These are phyloP conservation scores for Batkoa obscura DNA, from an alignment of 371 early-diverging fungal species.

Conservation along the genomic window DNA sequence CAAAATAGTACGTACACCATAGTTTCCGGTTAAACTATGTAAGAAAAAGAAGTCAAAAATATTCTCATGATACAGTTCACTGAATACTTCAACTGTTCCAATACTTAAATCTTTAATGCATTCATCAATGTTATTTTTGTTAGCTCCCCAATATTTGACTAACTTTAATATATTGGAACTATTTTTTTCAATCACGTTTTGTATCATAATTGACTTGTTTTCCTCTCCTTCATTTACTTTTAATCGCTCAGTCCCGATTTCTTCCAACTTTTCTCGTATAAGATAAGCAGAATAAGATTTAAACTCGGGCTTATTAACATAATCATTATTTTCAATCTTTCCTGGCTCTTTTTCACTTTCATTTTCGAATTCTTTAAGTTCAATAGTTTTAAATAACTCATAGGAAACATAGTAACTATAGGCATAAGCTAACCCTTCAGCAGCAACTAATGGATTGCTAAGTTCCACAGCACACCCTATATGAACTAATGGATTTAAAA, in stretches of 20 bases:
- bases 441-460: not conserved
- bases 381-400: not conserved
- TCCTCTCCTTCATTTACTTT: not conserved
- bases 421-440: constrained; percentile 8
- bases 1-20: not conserved
- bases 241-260: no score
- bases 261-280: no score
- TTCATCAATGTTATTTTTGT: no score
- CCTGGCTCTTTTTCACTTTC: not conserved
- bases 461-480: constrained; percentile 7
- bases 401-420: not conserved
- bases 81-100: not conserved
- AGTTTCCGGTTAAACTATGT: constrained; percentile 3
- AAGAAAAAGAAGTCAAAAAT: constrained; percentile 5
- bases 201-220: no score
- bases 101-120: not conserved
- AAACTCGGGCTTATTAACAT: no score
- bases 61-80: not conserved
- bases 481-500: constrained; percentile 7
- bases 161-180: no score
- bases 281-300: no score
- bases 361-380: not conserved
- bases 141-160: not conserved
- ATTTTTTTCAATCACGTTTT: no score
- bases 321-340: no score